Evolutionary conservation across 2,329 filamentous ascomycete genomes (phyloP).

Genomic region (Periglandula ipomoeae): DNA sequence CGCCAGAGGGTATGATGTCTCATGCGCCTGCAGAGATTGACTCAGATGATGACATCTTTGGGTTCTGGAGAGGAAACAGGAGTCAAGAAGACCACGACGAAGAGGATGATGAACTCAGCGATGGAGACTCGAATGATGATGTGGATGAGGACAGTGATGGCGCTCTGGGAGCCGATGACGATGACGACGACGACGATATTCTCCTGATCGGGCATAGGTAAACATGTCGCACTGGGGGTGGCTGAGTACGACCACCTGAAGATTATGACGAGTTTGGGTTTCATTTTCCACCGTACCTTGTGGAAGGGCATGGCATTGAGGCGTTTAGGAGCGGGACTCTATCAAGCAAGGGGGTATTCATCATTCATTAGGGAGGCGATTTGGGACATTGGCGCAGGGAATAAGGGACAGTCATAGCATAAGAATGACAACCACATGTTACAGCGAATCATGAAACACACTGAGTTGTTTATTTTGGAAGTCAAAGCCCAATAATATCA

Average conservation of each 20-base stretch:
- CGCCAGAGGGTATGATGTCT: constrained; percentile 17
- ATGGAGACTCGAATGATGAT: constrained; percentile 39
- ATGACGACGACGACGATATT: constrained; percentile 35
- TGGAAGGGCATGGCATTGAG: background rate
- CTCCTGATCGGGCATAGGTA: constrained; percentile 40
- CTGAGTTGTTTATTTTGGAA: background rate
- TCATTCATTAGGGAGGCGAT: background rate
- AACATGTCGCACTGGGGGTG: constrained; percentile 8
- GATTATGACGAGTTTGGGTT: background rate
- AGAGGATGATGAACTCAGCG: constrained; percentile 29
- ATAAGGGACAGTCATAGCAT: background rate
- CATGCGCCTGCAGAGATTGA: constrained; percentile 30
- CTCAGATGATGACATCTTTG: constrained; percentile 46
- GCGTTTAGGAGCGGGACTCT: background rate
- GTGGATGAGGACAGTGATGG: constrained; percentile 33
- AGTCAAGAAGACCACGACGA: constrained; percentile 31
- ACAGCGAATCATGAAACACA: background rate
- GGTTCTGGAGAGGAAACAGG: constrained; percentile 42
- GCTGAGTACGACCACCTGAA: background rate
- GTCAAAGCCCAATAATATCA: too few relatives aligned
- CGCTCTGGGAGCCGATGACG: constrained; percentile 32
- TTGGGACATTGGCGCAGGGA: background rate
- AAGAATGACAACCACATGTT: background rate
- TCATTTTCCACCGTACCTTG: background rate
- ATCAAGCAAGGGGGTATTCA: background rate